Percentiles rank a stretch among this genome's conserved stretches.
Evolutionary conservation across 2,329 filamentous ascomycete species (phyloP).

Genomic region (Cordyceps cateniannulata): DNA sequence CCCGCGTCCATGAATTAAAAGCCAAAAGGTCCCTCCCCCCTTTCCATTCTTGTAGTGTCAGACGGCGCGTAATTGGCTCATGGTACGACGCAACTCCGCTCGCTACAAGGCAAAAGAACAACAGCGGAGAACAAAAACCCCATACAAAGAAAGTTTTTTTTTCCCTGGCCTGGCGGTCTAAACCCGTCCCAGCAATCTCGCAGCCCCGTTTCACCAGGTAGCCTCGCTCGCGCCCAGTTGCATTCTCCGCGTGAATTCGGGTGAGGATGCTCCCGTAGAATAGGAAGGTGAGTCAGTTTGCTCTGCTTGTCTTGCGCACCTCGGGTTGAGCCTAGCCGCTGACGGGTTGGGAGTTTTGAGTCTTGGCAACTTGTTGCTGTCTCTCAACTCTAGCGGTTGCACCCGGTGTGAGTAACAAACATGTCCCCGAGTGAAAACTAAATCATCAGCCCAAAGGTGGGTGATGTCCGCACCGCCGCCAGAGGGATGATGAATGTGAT

Average conservation of each 20-base stretch:
- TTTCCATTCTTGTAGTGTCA: conserved; percentile 3
- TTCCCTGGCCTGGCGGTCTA: not conserved
- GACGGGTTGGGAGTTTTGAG: too few species aligned
- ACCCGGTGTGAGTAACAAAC: not conserved
- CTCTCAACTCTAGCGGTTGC: too few species aligned
- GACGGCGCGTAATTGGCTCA: not conserved
- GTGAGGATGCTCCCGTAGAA: too few species aligned
- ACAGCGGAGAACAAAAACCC: not conserved
- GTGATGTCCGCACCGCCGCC: not conserved
- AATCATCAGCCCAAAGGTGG: not conserved
- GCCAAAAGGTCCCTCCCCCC: not conserved
- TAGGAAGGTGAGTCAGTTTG: not conserved
- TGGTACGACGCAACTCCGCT: not conserved
- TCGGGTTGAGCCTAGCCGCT: too few species aligned
- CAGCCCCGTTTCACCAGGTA: not conserved
- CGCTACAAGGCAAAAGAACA: not conserved
- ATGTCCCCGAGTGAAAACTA: too few species aligned
- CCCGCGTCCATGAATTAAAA: too few species aligned
- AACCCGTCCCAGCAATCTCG: not conserved
- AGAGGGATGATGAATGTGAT: not conserved
- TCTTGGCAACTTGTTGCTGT: not conserved
- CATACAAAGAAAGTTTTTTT: not conserved
- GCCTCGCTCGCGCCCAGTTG: not conserved
- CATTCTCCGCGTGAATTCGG: not conserved
- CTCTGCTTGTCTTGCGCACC: not conserved